Conservation (phyloP, 208 protist genomes). For the Porcisia deanei region DNA sequence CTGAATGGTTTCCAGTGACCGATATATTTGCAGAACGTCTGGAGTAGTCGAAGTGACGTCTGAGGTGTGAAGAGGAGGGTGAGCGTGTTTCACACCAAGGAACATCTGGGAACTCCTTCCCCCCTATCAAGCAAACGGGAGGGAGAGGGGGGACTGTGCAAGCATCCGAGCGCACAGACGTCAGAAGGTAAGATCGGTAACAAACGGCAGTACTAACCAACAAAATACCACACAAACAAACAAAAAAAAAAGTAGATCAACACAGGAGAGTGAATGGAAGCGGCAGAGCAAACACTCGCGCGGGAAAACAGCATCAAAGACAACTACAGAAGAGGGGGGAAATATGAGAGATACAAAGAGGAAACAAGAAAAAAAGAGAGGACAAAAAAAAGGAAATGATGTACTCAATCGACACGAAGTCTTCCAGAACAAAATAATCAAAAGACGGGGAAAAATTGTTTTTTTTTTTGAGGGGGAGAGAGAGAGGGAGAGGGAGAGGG, state of each 20-base stretch:
- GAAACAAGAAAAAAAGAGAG: not conserved
- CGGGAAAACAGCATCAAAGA: not conserved
- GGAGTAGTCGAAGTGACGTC: not conserved
- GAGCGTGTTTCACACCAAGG: not conserved
- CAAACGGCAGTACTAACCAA: no score
- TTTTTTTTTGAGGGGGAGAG: no score
- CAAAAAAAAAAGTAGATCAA: not conserved
- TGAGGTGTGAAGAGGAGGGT: not conserved
- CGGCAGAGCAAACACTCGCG: constrained; percentile 1
- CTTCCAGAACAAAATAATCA: no score
- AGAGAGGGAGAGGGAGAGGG: no score
- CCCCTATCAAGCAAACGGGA: not conserved
- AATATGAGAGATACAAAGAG: not conserved
- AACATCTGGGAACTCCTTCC: no score
- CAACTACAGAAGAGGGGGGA: not conserved
- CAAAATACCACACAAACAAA: not conserved
- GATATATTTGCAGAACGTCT: not conserved
- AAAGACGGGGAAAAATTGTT: no score
- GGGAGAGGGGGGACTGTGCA: not conserved
- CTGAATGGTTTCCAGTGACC: not conserved
- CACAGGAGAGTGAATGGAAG: constrained; percentile 1
- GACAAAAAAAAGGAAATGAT: not conserved
- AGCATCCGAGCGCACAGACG: not conserved
- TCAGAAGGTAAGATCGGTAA: not conserved
- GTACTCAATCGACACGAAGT: no score